A percentile compares a stretch with the other conserved stretches of the same genome.
phyloP scores from a whole-genome alignment of 2,329 filamentous ascomycete species.

The Colletotrichum magnum region DNA sequence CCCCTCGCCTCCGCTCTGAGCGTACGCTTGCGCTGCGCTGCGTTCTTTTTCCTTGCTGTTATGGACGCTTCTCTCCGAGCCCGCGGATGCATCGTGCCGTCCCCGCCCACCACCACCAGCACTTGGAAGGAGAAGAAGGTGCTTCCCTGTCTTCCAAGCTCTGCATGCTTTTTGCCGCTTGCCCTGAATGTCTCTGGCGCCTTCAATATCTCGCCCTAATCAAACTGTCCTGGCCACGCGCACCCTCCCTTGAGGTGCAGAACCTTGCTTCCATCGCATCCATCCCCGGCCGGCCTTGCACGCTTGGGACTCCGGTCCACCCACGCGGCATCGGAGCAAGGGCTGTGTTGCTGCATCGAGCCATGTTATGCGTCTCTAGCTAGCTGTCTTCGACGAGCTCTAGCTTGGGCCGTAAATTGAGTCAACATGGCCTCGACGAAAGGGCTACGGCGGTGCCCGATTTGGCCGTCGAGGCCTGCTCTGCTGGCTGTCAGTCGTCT shows the following conservation, averaged over 20 bases:
- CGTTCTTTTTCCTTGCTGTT: not conserved
- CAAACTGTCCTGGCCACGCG: slow-evolving; percentile 22
- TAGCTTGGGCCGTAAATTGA: slow-evolving; percentile 24
- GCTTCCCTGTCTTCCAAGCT: slow-evolving; percentile 30
- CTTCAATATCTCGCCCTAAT: slow-evolving; percentile 40
- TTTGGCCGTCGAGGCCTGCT: slow-evolving; percentile 3
- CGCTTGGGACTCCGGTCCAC: slow-evolving; percentile 10
- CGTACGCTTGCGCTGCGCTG: slow-evolving; percentile 12
- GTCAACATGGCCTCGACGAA: slow-evolving; percentile 15
- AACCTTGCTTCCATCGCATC: slow-evolving; percentile 1
- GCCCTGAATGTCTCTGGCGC: slow-evolving; percentile 37
- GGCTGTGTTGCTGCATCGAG: slow-evolving; percentile 1
- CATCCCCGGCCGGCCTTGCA: not conserved
- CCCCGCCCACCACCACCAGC: not conserved
- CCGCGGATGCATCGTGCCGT: not conserved
- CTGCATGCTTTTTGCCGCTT: slow-evolving; percentile 32
- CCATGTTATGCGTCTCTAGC: slow-evolving; percentile 11
- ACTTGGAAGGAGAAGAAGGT: not conserved
- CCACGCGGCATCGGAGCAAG: slow-evolving; percentile 8
- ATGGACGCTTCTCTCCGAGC: slow-evolving; percentile 10
- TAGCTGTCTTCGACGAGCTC: slow-evolving; percentile 14
- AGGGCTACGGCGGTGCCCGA: slow-evolving; percentile 11
- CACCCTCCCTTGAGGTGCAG: slow-evolving; percentile 31
- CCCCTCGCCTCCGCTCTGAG: slow-evolving; percentile 10
- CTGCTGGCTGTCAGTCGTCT: slow-evolving; percentile 11